Evolutionary conservation across 805 yeast genomes (phyloP), one percentile per base, ranked within the genome.

Genomic region (Lipomyces starkeyi): DNA sequence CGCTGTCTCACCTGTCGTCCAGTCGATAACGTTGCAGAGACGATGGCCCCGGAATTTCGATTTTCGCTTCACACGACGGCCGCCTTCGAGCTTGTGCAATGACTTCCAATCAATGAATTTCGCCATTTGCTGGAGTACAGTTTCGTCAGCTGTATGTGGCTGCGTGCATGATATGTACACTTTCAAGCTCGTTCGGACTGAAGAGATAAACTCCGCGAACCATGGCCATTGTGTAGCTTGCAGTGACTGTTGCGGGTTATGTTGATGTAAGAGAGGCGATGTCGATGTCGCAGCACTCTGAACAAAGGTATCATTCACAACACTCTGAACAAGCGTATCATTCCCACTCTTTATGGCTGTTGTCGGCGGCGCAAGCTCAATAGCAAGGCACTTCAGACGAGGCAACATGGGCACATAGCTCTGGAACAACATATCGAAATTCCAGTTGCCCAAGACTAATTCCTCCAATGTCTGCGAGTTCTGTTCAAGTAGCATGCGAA

Each of bases 401-500:
- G 64, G 65, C 32, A 69, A 29, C 14, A 64, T n/a, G 29, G 72
- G 72, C 57, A 58, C 61, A 47, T 69, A 69, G 27, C 40, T 43
- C 55, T 66, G 66, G 47, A 69, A 69, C 22, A 69, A 49, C 72
- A 69, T 67, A n/a, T 59, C 72, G 25, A 69, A 49, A 27, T 66
- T 52, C 57, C 65, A 52, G 20, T 58, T 61, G 22, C 68, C 72
- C 32, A 69, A 52, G 27, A 69, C 68, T 11, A 69, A 53, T 34
- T 69, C 68, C 52, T 69, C 68, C 55, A 69, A 37, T 22, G 72
- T 58, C 14, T n/a, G 25, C 1, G 72, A 63, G 34, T 69, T 69
- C 61, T 69, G 72, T 52, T 69, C 72, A 17, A 69, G 59, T 20
- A 69, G 63, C 71, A 69, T 69, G 55, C 72, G 61, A 29, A 69